A percentile compares a stretch with the other conserved stretches of the same genome.
Conservation (phyloP, 768 basidiomycete species). For the Pulveroboletus sp. region DNA sequence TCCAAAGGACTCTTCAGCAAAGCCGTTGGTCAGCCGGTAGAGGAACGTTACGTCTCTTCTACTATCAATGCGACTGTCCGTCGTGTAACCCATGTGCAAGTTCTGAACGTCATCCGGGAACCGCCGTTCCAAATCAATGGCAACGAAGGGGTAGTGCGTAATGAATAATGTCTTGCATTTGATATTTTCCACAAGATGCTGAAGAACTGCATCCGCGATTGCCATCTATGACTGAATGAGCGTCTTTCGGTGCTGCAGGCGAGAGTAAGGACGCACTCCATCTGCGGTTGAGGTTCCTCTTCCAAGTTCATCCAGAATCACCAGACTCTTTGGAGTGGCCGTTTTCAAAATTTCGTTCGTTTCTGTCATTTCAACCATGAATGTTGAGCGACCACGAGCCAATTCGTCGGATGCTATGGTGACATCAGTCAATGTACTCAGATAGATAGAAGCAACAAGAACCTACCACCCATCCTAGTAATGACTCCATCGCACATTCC, state of each 20-base stretch:
- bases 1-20: constrained; percentile 83
- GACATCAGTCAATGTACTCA: background rate
- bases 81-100: constrained; percentile 81
- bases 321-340: constrained; percentile 70
- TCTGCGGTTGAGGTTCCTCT: constrained; percentile 92
- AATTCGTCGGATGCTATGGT: constrained; percentile 79
- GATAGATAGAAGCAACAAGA: background rate
- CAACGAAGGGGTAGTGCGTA: constrained; percentile 89
- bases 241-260: background rate
- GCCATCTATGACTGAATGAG: constrained; percentile 56
- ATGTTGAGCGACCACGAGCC: constrained; percentile 81
- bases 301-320: constrained; percentile 88
- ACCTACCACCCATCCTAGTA: constrained; percentile 84
- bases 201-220: constrained; percentile 76
- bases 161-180: constrained; percentile 84
- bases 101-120: constrained; percentile 65
- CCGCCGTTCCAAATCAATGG: constrained; percentile 55
- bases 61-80: constrained; percentile 65
- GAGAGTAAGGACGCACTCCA: constrained; percentile 45
- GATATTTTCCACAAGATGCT: constrained; percentile 55
- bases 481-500: constrained; percentile 81
- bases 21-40: constrained; percentile 67
- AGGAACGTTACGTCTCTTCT: constrained; percentile 81
- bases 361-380: constrained; percentile 96
- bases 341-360: constrained; percentile 83